These are phyloP conservation scores for Arthroderma sp. DNA, from an alignment of 2,329 filamentous ascomycete species.

Conservation along the genomic window DNA sequence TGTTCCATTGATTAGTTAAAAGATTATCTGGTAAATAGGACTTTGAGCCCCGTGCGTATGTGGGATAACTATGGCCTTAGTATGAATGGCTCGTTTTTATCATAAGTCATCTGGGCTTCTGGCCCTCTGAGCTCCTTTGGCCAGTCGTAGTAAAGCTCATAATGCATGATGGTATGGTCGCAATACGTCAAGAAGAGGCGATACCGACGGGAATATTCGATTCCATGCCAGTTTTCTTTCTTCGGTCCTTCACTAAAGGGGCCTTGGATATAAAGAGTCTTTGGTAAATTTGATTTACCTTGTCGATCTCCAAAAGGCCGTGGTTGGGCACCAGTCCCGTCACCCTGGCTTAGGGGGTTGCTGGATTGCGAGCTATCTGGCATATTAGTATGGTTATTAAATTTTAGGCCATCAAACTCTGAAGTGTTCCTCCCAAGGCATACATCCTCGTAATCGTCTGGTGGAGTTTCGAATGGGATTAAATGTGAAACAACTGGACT, in stretches of 20 bases:
- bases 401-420: not conserved
- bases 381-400: not conserved
- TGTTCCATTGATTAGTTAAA: too few relatives aligned
- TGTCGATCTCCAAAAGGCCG: not conserved
- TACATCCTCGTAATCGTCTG: constrained; percentile 5
- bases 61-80: constrained; percentile 6
- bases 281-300: not conserved
- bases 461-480: constrained; percentile 21
- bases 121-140: constrained; percentile 13
- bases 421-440: constrained; percentile 7
- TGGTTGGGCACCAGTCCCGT: not conserved
- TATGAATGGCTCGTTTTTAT: constrained; percentile 4
- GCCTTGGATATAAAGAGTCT: too few relatives aligned
- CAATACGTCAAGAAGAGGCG: constrained; percentile 45
- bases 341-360: not conserved
- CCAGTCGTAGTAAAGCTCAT: constrained; percentile 44
- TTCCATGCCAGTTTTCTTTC: constrained; percentile 27
- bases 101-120: constrained; percentile 2
- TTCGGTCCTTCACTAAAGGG: constrained; percentile 5
- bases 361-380: not conserved
- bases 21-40: too few relatives aligned
- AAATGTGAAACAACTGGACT: constrained; percentile 45
- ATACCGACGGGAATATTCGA: constrained; percentile 34
- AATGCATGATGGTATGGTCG: constrained; percentile 47
- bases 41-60: too few relatives aligned